A percentile compares a stretch with the other conserved stretches of the same genome.
These are phyloP conservation scores for Tillandsia fasciculata DNA, from an alignment of 176 grass and related monocot species.

Conservation along the genomic window DNA sequence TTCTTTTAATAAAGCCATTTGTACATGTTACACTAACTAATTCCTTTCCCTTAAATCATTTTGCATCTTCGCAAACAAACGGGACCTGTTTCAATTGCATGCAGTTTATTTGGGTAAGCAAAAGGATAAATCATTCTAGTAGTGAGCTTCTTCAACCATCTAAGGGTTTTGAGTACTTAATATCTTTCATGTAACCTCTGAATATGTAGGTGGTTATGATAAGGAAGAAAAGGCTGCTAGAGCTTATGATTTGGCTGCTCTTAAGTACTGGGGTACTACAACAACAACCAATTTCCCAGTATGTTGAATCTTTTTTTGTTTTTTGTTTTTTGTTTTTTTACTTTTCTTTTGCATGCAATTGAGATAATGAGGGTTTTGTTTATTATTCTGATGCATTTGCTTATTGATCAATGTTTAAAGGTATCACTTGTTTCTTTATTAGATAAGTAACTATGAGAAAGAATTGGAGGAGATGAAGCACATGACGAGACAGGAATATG, in stretches of 20 bases:
- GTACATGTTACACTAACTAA: background rate
- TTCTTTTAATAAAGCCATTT: background rate
- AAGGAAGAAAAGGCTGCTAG: constrained; percentile 76
- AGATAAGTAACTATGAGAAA: constrained; percentile 62
- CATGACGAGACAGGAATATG: constrained; percentile 68
- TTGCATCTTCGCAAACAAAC: background rate
- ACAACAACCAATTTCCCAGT: constrained; percentile 74
- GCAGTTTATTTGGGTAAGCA: constrained; percentile 68
- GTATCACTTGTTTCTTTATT: background rate
- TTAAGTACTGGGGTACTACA: constrained; percentile 67
- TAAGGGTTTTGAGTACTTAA: background rate
- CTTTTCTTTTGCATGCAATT: background rate
- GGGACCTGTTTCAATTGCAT: background rate
- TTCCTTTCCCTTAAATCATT: background rate
- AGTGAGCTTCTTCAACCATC: background rate
- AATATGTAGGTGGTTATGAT: constrained; percentile 53
- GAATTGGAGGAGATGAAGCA: constrained; percentile 70
- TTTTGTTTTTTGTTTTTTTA: background rate
- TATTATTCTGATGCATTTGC: background rate
- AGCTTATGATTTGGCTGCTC: constrained; percentile 70
- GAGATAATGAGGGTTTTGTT: background rate
- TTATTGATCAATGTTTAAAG: background rate
- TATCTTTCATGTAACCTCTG: background rate
- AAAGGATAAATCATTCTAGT: background rate
- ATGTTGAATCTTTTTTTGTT: background rate